Evolutionary conservation across 176 grass and related monocot genomes (phyloP).

Genomic region (Sorghum bicolor): Sorghum_bicolor_NCBIv3 NC_012871.2:21219001-21219500

Average conservation of each 20-base stretch:
- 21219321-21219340: not conserved
- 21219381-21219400: constrained; percentile 32
- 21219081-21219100: constrained; percentile 81
- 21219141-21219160: not conserved
- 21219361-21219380: constrained; percentile 31
- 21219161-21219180: not conserved
- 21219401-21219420: not conserved
- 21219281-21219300: not conserved
- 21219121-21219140: not conserved
- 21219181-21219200: not conserved
- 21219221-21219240: not conserved
- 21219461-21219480: not conserved
- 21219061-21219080: constrained; percentile 93
- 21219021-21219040: constrained; percentile 59
- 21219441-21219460: not conserved
- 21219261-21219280: constrained; percentile 18
- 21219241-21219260: constrained; percentile 11
- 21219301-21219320: not conserved
- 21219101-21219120: constrained; percentile 32
- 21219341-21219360: not conserved
- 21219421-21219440: not conserved
- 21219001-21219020: constrained; percentile 82
- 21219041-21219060: constrained; percentile 64
- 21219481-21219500: not conserved
- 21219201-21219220: not conserved